These are phyloP conservation scores for Gossypium davidsonii DNA, from an alignment of 441 rosid genomes.

Conservation along the genomic window DNA sequence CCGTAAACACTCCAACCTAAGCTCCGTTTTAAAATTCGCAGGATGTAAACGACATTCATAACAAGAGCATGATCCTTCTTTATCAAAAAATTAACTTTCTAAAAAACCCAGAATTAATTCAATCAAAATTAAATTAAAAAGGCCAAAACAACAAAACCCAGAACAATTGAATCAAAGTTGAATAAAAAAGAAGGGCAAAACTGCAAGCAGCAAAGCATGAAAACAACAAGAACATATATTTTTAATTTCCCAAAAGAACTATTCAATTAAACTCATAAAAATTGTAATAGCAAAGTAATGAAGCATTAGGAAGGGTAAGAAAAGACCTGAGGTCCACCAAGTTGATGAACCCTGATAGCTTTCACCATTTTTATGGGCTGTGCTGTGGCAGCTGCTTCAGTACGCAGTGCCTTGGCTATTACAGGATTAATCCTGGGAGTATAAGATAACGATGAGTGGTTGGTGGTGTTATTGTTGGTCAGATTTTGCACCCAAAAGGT, in stretches of 20 bases:
- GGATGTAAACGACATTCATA: not conserved
- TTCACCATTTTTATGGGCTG: constrained; percentile 59
- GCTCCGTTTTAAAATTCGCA: not conserved
- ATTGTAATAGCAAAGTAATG: not conserved
- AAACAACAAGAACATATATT: not conserved
- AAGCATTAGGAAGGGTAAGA: not conserved
- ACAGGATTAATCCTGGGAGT: not conserved
- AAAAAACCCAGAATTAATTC: not conserved
- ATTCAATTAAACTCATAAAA: not conserved
- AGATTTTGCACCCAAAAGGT: constrained; percentile 1
- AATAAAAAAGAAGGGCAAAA: not conserved
- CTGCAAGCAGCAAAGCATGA: not conserved
- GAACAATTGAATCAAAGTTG: not conserved
- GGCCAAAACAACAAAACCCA: not conserved
- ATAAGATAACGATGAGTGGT: not conserved
- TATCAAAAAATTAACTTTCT: not conserved
- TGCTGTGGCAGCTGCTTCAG: constrained; percentile 13
- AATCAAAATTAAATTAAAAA: not conserved
- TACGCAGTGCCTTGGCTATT: constrained; percentile 49
- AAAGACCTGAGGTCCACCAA: constrained; percentile 78
- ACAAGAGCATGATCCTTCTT: not conserved
- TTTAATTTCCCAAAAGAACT: not conserved
- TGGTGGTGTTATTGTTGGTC: not conserved
- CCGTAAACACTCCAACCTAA: not conserved
- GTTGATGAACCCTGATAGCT: constrained; percentile 73